Conservation (phyloP, 2,329 filamentous ascomycete genomes). For the Proliferodiscus dingleyae region DNA sequence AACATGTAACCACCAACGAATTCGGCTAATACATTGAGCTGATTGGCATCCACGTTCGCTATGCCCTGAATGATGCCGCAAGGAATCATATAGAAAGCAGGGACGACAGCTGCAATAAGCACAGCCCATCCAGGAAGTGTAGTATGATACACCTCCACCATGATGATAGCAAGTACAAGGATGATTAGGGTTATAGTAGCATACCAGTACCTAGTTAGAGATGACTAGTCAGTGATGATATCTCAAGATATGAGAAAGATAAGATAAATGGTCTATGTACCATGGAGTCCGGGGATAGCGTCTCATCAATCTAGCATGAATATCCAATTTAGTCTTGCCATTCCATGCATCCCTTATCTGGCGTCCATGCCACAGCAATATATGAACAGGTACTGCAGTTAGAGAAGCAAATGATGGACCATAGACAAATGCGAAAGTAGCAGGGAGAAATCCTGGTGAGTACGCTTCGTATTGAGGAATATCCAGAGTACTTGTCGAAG, state of each 20-base stretch:
- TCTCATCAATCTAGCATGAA: slow-evolving; percentile 50
- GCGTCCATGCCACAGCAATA: slow-evolving; percentile 59
- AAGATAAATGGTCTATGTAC: too few species aligned
- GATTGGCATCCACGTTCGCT: slow-evolving; percentile 45
- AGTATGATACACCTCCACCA: slow-evolving; percentile 31
- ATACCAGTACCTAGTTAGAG: too few species aligned
- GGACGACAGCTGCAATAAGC: slow-evolving; percentile 40
- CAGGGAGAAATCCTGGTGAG: slow-evolving; percentile 68
- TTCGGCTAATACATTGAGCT: slow-evolving; percentile 40
- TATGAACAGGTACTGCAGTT: slow-evolving; percentile 63
- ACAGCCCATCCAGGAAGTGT: slow-evolving; percentile 51
- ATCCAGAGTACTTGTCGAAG: slow-evolving; percentile 56
- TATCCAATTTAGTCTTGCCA: slow-evolving; percentile 39
- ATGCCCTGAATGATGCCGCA: slow-evolving; percentile 38
- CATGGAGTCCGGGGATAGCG: slow-evolving; percentile 49
- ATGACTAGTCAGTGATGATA: too few species aligned
- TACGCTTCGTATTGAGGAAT: slow-evolving; percentile 61
- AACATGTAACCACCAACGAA: slow-evolving; percentile 40
- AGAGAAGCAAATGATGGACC: slow-evolving; percentile 70
- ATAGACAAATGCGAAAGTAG: slow-evolving; percentile 65
- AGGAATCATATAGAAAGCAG: slow-evolving; percentile 37
- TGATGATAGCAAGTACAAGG: slow-evolving; percentile 29
- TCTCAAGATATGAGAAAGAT: too few species aligned
- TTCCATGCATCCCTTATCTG: slow-evolving; percentile 49
- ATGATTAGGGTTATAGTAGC: slow-evolving; percentile 30